Conservation (phyloP, 495 filamentous ascomycete genomes). For the Penicillium bialowiezense region DNA sequence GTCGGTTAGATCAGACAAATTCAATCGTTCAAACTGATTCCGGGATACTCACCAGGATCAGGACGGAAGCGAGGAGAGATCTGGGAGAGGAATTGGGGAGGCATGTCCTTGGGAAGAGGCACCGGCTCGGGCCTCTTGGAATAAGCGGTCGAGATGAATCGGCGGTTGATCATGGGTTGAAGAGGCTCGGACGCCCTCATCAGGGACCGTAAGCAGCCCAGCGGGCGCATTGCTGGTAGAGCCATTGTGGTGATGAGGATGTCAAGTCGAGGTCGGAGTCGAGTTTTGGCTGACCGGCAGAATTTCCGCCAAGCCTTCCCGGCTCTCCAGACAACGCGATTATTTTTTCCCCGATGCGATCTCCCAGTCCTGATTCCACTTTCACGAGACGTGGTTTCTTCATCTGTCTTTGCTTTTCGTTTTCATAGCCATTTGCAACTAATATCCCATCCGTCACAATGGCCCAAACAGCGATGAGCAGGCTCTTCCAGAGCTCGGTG, state of each 20-base stretch:
- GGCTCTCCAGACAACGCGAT: constrained; percentile 9
- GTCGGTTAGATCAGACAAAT: constrained; percentile 9
- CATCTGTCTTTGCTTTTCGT: neutral
- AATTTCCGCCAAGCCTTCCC: constrained; percentile 43
- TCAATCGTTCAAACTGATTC: neutral
- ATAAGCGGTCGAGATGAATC: constrained; percentile 42
- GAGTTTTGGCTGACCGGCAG: constrained; percentile 36
- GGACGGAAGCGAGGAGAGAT: constrained; percentile 38
- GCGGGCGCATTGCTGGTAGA: constrained; percentile 57
- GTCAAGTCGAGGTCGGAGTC: constrained; percentile 27
- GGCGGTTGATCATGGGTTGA: constrained; percentile 37
- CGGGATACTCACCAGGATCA: constrained; percentile 27
- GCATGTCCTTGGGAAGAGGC: constrained; percentile 41
- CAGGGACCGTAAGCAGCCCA: constrained; percentile 64
- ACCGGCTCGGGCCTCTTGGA: constrained; percentile 33
- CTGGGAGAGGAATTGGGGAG: constrained; percentile 41
- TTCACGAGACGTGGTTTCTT: neutral
- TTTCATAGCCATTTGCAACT: neutral
- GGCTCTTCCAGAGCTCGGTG: constrained; percentile 33
- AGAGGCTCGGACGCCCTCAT: constrained; percentile 41
- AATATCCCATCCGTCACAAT: constrained; percentile 17
- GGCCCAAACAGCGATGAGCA: constrained; percentile 40
- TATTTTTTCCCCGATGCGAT: constrained; percentile 13
- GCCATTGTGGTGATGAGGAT: constrained; percentile 46
- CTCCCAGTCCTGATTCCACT: constrained; percentile 10